These are phyloP conservation scores for Geotrichum europaeum DNA, from an alignment of 1,139 yeast genomes.

Conservation along the genomic window DNA sequence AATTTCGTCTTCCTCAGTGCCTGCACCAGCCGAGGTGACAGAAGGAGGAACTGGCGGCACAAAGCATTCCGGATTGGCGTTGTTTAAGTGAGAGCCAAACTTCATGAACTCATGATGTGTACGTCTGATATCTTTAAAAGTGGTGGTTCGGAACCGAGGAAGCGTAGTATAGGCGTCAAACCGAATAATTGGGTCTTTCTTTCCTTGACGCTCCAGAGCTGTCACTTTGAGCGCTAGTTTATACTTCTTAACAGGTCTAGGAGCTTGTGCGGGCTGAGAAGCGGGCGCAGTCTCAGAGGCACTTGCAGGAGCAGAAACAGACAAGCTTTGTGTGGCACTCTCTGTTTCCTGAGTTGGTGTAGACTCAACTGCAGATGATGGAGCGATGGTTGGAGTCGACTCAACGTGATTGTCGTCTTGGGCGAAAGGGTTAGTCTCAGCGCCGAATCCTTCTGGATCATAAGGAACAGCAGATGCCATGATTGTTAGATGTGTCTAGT, in stretches of 20 bases:
- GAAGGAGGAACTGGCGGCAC: conserved; percentile 83
- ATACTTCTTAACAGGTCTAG: conserved; percentile 24
- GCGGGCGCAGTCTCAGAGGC: background rate
- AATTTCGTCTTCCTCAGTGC: conserved; percentile 72
- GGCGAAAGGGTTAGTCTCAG: conserved; percentile 29
- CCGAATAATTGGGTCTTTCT: conserved; percentile 46
- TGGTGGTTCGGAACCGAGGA: conserved; percentile 67
- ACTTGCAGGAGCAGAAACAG: background rate
- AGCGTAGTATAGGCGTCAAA: conserved; percentile 52
- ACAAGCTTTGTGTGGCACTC: background rate
- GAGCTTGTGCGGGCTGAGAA: background rate
- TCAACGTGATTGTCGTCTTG: conserved; percentile 14
- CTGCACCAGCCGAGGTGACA: conserved; percentile 69
- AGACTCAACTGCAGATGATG: background rate
- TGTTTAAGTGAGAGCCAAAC: conserved; percentile 69
- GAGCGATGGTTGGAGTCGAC: background rate
- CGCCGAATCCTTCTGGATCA: conserved; percentile 27
- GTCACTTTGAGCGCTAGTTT: conserved; percentile 40
- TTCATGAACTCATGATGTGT: conserved; percentile 71
- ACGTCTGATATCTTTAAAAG: conserved; percentile 70
- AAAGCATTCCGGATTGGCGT: conserved; percentile 85
- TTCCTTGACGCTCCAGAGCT: conserved; percentile 45
- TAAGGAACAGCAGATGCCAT: conserved; percentile 31
- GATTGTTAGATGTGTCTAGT: background rate
- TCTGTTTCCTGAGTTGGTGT: background rate